phyloP scores from a whole-genome alignment of 2,329 filamentous ascomycete species.

The Alternaria triticimaculans region DNA sequence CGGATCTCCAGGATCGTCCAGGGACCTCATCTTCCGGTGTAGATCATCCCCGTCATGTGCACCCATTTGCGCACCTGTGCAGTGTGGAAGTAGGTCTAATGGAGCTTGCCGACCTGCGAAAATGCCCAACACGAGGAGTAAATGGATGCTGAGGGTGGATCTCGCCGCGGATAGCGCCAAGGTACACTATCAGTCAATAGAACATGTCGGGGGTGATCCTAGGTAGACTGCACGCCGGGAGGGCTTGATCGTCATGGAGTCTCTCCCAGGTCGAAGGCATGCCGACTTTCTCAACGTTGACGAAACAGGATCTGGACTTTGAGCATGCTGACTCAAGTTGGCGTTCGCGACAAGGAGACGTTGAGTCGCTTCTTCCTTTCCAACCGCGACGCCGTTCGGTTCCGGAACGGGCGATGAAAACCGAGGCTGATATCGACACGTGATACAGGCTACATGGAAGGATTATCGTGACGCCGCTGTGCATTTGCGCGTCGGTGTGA shows the following conservation, averaged over 20 bases:
- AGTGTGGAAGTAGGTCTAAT: background rate
- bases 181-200: constrained; percentile 13
- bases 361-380: background rate
- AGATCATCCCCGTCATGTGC: constrained; percentile 12
- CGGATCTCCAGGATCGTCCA: constrained; percentile 16
- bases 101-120: constrained; percentile 5
- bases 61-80: background rate
- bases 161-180: constrained; percentile 2
- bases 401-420: background rate
- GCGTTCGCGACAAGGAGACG: background rate
- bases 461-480: background rate
- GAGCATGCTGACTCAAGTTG: background rate
- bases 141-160: constrained; percentile 6
- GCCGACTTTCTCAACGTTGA: background rate
- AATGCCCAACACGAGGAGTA: background rate
- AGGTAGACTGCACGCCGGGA: constrained; percentile 2
- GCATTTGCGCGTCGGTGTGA: background rate
- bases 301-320: background rate
- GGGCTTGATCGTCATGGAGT: background rate
- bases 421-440: background rate
- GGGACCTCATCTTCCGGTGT: constrained; percentile 6
- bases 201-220: constrained; percentile 3
- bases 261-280: background rate
- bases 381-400: background rate
- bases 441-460: background rate